Conservation (phyloP, 306 rosid genomes). For the Pterocarpus macrocarpus region DNA sequence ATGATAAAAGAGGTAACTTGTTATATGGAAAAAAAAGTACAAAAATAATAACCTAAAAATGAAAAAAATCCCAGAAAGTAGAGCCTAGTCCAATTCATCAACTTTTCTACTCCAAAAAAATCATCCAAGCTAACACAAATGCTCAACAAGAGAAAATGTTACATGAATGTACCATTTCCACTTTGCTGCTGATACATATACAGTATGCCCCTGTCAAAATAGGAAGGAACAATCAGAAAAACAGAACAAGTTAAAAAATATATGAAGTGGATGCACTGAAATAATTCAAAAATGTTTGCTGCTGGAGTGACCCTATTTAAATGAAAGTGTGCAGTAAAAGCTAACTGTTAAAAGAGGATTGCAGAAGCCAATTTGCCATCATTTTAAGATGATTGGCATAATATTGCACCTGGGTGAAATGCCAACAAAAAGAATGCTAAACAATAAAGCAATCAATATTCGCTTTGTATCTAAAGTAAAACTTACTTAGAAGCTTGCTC, state of each 20-base stretch:
- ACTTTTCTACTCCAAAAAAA: conserved; percentile 1
- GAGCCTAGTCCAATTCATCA: conserved; percentile 17
- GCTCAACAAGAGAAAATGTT: conserved; percentile 14
- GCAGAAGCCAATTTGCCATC: conserved; percentile 31
- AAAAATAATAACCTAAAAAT: background rate
- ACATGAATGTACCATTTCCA: conserved; percentile 78
- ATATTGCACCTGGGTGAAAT: conserved; percentile 25
- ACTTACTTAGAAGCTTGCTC: conserved; percentile 96
- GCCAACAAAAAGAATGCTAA: conserved; percentile 16
- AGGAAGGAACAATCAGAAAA: conserved; percentile 48
- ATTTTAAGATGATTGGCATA: conserved; percentile 15
- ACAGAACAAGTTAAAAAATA: conserved; percentile 13
- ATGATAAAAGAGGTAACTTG: background rate
- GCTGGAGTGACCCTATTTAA: background rate
- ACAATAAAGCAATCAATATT: background rate
- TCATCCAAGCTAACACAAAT: conserved; percentile 23
- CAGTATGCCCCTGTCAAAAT: conserved; percentile 79
- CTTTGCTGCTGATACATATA: conserved; percentile 74
- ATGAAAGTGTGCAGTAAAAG: conserved; percentile 21
- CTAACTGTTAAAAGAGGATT: background rate
- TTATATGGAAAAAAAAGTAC: too few species aligned
- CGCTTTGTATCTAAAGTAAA: conserved; percentile 31
- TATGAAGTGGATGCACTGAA: conserved; percentile 15
- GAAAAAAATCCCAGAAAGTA: conserved; percentile 1
- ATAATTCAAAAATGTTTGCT: conserved; percentile 28